phyloP scores from a whole-genome alignment of 2,329 filamentous ascomycete species.

The Xylariaceae sp. region DNA sequence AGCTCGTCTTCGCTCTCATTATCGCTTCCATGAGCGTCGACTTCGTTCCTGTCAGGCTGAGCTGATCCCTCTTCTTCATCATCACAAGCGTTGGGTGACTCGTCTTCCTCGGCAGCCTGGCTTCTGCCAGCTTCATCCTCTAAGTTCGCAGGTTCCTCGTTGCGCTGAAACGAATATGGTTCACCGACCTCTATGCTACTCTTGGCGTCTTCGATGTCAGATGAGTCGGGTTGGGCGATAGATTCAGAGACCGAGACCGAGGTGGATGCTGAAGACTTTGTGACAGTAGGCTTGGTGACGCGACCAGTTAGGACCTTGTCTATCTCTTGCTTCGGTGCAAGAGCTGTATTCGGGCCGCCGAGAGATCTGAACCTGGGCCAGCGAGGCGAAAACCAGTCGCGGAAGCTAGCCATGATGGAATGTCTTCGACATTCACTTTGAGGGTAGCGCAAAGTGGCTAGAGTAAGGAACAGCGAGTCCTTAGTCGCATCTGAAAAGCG shows the following conservation, averaged over 20 bases:
- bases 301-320: slow-evolving; percentile 21
- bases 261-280: background rate
- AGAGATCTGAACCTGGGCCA: background rate
- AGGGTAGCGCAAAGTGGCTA: background rate
- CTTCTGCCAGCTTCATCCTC: no score
- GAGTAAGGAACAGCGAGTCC: background rate
- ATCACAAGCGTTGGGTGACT: no score
- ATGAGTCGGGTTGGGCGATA: background rate
- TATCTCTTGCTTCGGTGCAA: background rate
- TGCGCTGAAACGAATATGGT: no score
- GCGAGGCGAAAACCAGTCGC: slow-evolving; percentile 13
- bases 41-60: background rate
- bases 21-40: background rate
- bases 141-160: no score
- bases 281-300: slow-evolving; percentile 17
- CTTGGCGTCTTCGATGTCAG: background rate
- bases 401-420: slow-evolving; percentile 15
- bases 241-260: background rate
- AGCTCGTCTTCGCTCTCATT: background rate
- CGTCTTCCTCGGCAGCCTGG: no score
- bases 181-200: no score
- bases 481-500: background rate
- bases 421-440: background rate
- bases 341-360: background rate
- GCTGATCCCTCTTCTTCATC: no score